phyloP scores from a whole-genome alignment of 768 basidiomycete genomes.

The Suillus sp. region DNA sequence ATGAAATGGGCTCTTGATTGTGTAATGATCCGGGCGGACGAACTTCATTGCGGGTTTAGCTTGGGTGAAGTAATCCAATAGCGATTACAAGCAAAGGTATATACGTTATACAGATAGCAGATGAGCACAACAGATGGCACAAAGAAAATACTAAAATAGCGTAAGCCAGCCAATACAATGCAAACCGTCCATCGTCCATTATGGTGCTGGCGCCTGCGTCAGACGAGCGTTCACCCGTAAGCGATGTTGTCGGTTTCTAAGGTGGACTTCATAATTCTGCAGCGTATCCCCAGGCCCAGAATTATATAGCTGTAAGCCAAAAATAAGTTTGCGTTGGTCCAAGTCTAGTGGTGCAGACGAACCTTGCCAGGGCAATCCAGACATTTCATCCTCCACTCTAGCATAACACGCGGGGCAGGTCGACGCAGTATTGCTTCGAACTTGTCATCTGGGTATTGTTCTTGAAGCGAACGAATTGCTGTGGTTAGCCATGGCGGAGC shows the following conservation, averaged over 20 bases:
- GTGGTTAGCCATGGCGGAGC: conserved; percentile 72
- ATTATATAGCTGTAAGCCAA: conserved; percentile 69
- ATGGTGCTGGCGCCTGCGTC: conserved; percentile 8
- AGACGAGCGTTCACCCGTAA: conserved; percentile 66
- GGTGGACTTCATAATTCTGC: conserved; percentile 89
- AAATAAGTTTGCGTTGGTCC: conserved; percentile 12
- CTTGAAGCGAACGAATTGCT: conserved; percentile 69
- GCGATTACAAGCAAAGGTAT: conserved; percentile 36
- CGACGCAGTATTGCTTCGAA: conserved; percentile 78
- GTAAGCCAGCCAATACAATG: neutral
- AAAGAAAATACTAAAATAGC: conserved; percentile 15
- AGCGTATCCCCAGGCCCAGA: conserved; percentile 87
- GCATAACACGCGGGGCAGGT: conserved; percentile 50
- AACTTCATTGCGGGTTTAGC: neutral
- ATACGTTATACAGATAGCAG: conserved; percentile 32
- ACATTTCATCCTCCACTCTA: conserved; percentile 92
- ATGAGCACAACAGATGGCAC: conserved; percentile 25
- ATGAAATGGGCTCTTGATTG: neutral
- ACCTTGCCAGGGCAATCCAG: conserved; percentile 94
- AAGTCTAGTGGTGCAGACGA: conserved; percentile 18
- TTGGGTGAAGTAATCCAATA: conserved; percentile 2
- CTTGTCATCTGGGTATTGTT: conserved; percentile 75
- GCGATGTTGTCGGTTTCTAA: conserved; percentile 83
- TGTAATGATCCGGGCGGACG: neutral
- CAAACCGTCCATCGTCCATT: neutral